Percentiles rank a stretch among this genome's conserved stretches.
phyloP scores from a whole-genome alignment of 345 rosid genomes.

The Sisymbrium altissimum region DNA sequence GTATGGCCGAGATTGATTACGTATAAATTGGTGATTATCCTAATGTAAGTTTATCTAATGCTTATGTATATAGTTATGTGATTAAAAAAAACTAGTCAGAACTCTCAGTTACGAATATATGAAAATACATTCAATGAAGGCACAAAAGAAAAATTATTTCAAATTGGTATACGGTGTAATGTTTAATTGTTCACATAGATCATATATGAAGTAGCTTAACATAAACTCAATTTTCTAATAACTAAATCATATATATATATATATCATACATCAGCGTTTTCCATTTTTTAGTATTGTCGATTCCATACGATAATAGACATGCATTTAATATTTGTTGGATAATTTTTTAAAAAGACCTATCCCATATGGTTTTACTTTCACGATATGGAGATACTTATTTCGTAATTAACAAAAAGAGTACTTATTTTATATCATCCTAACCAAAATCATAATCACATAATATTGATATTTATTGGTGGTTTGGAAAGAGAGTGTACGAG shows the following conservation, averaged over 20 bases:
- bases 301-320: no score
- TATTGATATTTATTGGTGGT: neutral
- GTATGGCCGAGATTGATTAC: neutral
- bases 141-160: neutral
- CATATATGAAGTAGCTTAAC: neutral
- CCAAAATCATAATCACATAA: neutral
- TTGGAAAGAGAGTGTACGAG: neutral
- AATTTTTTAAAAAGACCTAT: neutral
- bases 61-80: neutral
- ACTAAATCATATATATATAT: no score
- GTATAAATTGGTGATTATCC: neutral
- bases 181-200: neutral
- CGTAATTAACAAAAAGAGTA: neutral
- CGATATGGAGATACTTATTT: neutral
- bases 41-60: neutral
- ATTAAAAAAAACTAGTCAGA: neutral
- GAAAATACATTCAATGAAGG: neutral
- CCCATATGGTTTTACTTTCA: neutral
- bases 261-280: no score
- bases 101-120: neutral
- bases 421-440: neutral
- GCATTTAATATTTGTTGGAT: no score
- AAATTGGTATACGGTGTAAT: neutral
- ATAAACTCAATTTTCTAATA: no score
- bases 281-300: no score